Conservation (phyloP, 495 filamentous ascomycete species). For the Xylaria venustula region DNA sequence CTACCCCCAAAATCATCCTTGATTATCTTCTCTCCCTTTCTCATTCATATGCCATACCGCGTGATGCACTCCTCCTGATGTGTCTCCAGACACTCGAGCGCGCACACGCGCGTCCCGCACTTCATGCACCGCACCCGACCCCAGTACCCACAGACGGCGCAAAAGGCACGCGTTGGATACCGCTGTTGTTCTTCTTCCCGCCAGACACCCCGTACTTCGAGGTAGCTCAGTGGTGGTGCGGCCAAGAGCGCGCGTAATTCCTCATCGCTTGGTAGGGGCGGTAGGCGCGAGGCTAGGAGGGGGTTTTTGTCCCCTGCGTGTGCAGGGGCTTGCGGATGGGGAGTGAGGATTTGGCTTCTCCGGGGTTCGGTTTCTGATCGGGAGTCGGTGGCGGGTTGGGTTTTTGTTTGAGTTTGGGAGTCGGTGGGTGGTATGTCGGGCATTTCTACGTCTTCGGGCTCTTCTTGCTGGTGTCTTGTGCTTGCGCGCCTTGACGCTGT, state of each 20-base stretch:
- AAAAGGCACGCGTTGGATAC: slow-evolving; percentile 70
- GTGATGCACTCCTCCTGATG: slow-evolving; percentile 72
- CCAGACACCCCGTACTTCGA: slow-evolving; percentile 62
- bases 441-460: slow-evolving; percentile 36
- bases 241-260: slow-evolving; percentile 67
- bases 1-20: too few relatives aligned
- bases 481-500: neutral
- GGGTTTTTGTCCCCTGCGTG: slow-evolving; percentile 55
- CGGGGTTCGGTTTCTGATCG: too few relatives aligned
- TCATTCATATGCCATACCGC: slow-evolving; percentile 62
- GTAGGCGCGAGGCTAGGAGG: slow-evolving; percentile 61
- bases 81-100: slow-evolving; percentile 72
- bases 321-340: slow-evolving; percentile 17
- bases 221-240: slow-evolving; percentile 75
- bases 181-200: slow-evolving; percentile 12
- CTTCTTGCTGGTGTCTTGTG: slow-evolving; percentile 6
- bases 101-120: slow-evolving; percentile 78
- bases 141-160: slow-evolving; percentile 92
- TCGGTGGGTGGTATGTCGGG: slow-evolving; percentile 25
- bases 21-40: neutral
- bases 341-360: slow-evolving; percentile 12
- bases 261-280: slow-evolving; percentile 61
- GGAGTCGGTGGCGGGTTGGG: neutral
- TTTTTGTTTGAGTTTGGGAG: neutral
- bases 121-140: slow-evolving; percentile 80